phyloP scores from a whole-genome alignment of 108 stramenopile species.

The Pelagomonas calceolata region DNA sequence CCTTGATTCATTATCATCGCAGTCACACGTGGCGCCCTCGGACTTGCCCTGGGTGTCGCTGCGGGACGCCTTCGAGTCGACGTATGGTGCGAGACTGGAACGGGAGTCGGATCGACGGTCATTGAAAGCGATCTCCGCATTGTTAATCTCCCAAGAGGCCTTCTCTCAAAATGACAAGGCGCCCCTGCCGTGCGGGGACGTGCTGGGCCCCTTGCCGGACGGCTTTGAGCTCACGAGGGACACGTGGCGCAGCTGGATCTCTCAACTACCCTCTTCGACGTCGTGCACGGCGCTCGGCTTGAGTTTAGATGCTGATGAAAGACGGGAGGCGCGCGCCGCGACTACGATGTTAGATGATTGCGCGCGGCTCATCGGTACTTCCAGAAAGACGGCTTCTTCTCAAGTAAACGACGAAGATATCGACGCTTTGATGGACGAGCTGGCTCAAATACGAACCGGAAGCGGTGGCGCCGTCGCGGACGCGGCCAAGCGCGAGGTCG shows the following conservation, averaged over 20 bases:
- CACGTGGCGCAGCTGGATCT: background rate
- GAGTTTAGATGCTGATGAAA: background rate
- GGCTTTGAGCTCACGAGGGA: background rate
- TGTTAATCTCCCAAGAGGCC: background rate
- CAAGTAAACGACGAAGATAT: too few relatives aligned
- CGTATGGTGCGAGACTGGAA: conserved; percentile 45
- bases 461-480: too few relatives aligned
- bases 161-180: background rate
- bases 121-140: background rate
- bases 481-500: too few relatives aligned
- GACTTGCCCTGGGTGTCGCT: conserved; percentile 43
- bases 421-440: too few relatives aligned
- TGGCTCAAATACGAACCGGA: too few relatives aligned
- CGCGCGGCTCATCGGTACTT: too few relatives aligned
- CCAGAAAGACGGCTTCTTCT: too few relatives aligned
- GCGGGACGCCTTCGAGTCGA: conserved; percentile 32
- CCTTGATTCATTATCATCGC: background rate
- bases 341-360: too few relatives aligned
- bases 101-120: background rate
- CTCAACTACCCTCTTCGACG: background rate
- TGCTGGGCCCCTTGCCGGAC: background rate
- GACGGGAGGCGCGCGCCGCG: too few relatives aligned
- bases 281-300: background rate
- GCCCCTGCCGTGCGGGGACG: background rate
- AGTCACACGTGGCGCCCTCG: conserved; percentile 29